Percentiles rank a stretch among this genome's conserved stretches.
These are phyloP conservation scores for Colletotrichum phormii DNA, from an alignment of 2,329 filamentous ascomycete species.

Conservation along the genomic window DNA sequence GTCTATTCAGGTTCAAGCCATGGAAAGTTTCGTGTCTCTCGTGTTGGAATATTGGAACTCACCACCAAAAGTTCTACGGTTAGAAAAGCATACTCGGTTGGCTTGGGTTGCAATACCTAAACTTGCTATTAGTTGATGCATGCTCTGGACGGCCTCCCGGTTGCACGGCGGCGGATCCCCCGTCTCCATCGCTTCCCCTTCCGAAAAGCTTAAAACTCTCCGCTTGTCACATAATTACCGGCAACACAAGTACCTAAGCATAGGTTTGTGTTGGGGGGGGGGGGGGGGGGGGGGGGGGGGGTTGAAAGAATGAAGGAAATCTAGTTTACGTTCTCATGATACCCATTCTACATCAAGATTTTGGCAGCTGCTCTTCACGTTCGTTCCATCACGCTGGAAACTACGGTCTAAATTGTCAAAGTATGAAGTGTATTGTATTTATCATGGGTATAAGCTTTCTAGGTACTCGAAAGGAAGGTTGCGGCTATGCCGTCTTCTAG, in stretches of 20 bases:
- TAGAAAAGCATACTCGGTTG: too few species aligned
- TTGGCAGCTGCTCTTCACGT: neutral
- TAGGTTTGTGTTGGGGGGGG: too few species aligned
- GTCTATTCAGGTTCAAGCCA: too few species aligned
- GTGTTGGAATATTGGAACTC: too few species aligned
- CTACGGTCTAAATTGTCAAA: neutral
- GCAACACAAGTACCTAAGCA: too few species aligned
- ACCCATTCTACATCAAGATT: neutral
- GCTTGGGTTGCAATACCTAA: too few species aligned
- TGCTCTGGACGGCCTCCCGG: neutral
- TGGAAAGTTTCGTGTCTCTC: too few species aligned
- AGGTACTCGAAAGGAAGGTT: constrained; percentile 18
- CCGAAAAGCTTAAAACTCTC: neutral
- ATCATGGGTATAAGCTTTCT: constrained; percentile 20
- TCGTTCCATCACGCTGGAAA: neutral
- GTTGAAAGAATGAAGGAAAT: too few species aligned
- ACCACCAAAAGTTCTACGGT: too few species aligned
- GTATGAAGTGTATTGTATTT: constrained; percentile 1
- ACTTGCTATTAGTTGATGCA: too few species aligned
- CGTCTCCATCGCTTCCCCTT: neutral
- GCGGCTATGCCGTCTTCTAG: neutral
- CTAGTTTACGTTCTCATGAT: neutral
- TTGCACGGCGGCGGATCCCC: neutral
- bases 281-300: too few species aligned
- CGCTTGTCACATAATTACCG: neutral